A percentile compares a stretch with the other conserved stretches of the same genome.
Evolutionary conservation across 805 yeast genomes (phyloP).

Genomic region (Tetrapisispora arboricola): DNA sequence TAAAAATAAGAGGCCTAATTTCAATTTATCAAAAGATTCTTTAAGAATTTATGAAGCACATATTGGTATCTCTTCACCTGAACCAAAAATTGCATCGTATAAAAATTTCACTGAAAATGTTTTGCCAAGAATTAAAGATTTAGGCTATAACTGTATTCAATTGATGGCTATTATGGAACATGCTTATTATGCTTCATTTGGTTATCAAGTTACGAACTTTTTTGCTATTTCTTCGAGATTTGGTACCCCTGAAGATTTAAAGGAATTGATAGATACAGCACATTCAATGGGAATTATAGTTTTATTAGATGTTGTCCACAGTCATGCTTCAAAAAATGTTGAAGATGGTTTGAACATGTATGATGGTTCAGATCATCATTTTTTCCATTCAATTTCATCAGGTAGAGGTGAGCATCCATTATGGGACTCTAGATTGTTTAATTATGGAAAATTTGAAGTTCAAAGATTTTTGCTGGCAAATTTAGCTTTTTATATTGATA

Average conservation of each 20-base stretch:
- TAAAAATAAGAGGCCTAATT: constrained; percentile 53
- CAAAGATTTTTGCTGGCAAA: constrained; percentile 77
- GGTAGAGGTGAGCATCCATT: constrained; percentile 76
- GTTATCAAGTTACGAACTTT: constrained; percentile 92
- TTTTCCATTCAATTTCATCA: constrained; percentile 73
- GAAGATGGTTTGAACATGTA: constrained; percentile 87
- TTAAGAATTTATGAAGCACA: constrained; percentile 90
- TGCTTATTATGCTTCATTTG: constrained; percentile 95
- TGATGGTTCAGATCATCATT: constrained; percentile 92
- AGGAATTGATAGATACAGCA: constrained; percentile 83
- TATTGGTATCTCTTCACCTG: constrained; percentile 87
- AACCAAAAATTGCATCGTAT: constrained; percentile 75
- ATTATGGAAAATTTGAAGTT: constrained; percentile 87
- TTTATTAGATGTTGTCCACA: constrained; percentile 84
- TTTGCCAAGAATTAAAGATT: constrained; percentile 71
- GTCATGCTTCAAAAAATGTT: constrained; percentile 91
- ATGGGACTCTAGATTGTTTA: constrained; percentile 95
- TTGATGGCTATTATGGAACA: constrained; percentile 98
- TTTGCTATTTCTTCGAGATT: constrained; percentile 83
- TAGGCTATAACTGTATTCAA: constrained; percentile 90
- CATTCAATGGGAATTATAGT: constrained; percentile 83
- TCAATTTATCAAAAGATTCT: constrained; percentile 34
- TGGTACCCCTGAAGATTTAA: constrained; percentile 93
- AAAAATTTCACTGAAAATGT: constrained; percentile 71
- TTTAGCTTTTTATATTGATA: constrained; percentile 73